Percentiles rank a stretch among this genome's conserved stretches.
Evolutionary conservation across 1,284 basidiomycete species (phyloP).

Genomic region (Malassezia dermatis): DNA sequence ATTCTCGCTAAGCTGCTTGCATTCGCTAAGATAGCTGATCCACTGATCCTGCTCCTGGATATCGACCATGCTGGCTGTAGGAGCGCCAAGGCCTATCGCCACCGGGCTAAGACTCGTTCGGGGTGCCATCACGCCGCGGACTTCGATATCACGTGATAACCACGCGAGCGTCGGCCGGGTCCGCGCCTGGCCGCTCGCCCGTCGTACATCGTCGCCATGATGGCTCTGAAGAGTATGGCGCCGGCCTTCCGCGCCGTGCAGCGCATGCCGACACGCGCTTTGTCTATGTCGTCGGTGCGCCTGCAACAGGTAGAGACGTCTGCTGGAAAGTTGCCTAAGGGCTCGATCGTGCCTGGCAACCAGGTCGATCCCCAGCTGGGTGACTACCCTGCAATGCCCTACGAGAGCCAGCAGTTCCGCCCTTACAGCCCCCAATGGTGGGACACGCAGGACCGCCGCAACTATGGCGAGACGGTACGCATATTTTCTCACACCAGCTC

Average conservation of each 20-base stretch:
- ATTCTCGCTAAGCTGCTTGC: slow-evolving; percentile 89
- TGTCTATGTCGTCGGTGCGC: slow-evolving; percentile 1
- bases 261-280: slow-evolving; percentile 4
- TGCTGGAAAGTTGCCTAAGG: background rate
- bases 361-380: slow-evolving; percentile 44
- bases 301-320: background rate
- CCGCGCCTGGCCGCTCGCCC: background rate
- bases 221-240: slow-evolving; percentile 4
- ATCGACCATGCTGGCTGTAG: slow-evolving; percentile 33
- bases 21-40: slow-evolving; percentile 94
- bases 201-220: slow-evolving; percentile 4
- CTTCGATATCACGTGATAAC: slow-evolving; percentile 7
- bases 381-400: slow-evolving; percentile 41
- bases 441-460: slow-evolving; percentile 45
- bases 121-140: background rate
- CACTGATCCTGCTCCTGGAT: slow-evolving; percentile 53
- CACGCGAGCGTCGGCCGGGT: slow-evolving; percentile 1
- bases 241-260: background rate
- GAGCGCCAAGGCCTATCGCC: background rate
- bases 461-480: slow-evolving; percentile 45
- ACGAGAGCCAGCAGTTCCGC: slow-evolving; percentile 32
- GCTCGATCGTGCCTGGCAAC: slow-evolving; percentile 12
- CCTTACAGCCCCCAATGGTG: slow-evolving; percentile 42
- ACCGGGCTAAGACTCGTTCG: background rate
- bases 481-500: slow-evolving; percentile 18